phyloP scores from a whole-genome alignment of 768 basidiomycete species.

The Auriscalpium orientale region DNA sequence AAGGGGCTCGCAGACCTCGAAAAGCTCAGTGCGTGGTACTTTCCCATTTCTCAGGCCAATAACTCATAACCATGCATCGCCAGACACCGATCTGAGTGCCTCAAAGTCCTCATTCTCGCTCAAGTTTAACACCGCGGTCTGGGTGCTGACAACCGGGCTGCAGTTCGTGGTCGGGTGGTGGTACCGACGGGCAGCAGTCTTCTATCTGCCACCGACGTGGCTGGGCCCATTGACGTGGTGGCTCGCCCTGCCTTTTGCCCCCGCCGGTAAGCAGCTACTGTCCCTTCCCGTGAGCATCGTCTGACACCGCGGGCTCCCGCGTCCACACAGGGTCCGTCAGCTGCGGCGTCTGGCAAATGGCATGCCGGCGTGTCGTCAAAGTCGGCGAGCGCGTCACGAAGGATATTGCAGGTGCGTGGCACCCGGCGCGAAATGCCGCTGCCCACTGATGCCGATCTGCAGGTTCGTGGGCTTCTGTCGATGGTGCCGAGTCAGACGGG shows the following conservation, averaged over 20 bases:
- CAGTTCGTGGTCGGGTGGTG: conserved; percentile 86
- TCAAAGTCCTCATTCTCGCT: conserved; percentile 70
- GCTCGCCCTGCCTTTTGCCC: conserved; percentile 86
- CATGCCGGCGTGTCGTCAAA: conserved; percentile 78
- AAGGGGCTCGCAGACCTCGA: conserved; percentile 89
- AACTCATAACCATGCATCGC: background rate
- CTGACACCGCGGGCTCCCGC: background rate
- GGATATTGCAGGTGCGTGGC: conserved; percentile 9
- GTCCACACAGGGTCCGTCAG: conserved; percentile 70
- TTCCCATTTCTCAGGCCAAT: background rate
- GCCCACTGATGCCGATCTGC: background rate
- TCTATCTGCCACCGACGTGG: conserved; percentile 89
- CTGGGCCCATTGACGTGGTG: conserved; percentile 85
- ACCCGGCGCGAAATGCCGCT: background rate
- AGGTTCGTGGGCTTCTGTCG: background rate
- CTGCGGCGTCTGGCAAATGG: conserved; percentile 93
- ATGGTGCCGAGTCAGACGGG: background rate
- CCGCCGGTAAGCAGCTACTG: conserved; percentile 49
- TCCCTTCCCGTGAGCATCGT: background rate
- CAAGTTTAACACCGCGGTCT: conserved; percentile 67
- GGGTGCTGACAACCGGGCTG: conserved; percentile 80
- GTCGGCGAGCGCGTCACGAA: conserved; percentile 48
- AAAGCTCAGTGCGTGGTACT: conserved; percentile 68
- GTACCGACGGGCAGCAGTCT: conserved; percentile 85
- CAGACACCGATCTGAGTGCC: conserved; percentile 73